phyloP scores from a whole-genome alignment of 2,329 filamentous ascomycete species.

The Plenodomus lindquistii region DNA sequence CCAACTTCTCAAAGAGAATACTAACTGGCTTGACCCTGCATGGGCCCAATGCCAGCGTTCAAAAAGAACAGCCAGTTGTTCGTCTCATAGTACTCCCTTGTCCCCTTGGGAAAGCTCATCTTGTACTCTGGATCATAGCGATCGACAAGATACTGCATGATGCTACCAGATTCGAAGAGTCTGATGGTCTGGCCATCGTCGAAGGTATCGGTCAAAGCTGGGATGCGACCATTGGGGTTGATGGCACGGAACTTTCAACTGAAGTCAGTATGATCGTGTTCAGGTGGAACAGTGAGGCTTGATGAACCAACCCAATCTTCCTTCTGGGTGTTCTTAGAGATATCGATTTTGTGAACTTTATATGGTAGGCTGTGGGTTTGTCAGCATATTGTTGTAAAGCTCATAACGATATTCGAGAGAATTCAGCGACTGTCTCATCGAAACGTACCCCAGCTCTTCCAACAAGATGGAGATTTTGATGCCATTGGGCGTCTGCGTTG shows the following conservation, averaged over 20 bases:
- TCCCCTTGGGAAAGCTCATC: constrained; percentile 74
- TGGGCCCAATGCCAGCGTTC: constrained; percentile 79
- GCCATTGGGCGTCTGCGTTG: constrained; percentile 81
- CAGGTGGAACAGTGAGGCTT: constrained; percentile 87
- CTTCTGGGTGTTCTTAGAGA: constrained; percentile 78
- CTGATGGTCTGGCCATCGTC: constrained; percentile 72
- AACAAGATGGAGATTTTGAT: constrained; percentile 87
- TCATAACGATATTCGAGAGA: no score
- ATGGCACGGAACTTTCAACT: constrained; percentile 75
- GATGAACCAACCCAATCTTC: constrained; percentile 60
- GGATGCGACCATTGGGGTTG: constrained; percentile 92
- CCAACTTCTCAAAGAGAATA: constrained; percentile 1
- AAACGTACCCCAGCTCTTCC: constrained; percentile 70
- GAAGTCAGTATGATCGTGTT: constrained; percentile 90
- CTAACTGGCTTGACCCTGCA: constrained; percentile 71
- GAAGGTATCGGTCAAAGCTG: constrained; percentile 78
- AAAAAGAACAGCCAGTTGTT: constrained; percentile 73
- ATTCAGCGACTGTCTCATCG: background rate
- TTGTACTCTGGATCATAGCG: constrained; percentile 82
- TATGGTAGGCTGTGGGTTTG: constrained; percentile 63
- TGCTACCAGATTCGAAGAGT: constrained; percentile 82
- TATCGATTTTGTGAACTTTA: constrained; percentile 71
- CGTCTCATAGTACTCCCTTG: constrained; percentile 76
- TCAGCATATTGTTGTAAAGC: background rate
- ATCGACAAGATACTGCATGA: constrained; percentile 82